Evolutionary conservation across 2,329 filamentous ascomycete species (phyloP).

Genomic region (Cladosporium sp.): DNA sequence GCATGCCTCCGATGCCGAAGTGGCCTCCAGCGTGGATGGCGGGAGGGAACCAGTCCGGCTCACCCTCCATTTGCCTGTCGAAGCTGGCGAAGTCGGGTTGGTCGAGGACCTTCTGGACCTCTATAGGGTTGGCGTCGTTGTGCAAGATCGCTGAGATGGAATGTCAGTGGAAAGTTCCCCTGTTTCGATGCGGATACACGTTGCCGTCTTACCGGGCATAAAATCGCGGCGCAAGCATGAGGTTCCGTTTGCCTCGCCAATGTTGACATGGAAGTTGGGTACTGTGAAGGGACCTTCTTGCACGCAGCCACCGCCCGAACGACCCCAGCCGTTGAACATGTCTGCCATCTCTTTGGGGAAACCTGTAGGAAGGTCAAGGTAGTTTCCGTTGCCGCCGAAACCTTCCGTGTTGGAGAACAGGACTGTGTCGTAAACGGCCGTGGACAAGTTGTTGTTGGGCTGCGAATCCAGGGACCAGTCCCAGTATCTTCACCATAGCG

Average conservation of each 20-base stretch:
- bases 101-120: conserved; percentile 24
- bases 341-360: conserved; percentile 6
- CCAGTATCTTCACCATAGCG: conserved; percentile 25
- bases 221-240: conserved; percentile 12
- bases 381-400: conserved; percentile 26
- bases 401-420: conserved; percentile 17
- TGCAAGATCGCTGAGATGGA: neutral
- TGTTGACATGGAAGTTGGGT: conserved; percentile 15
- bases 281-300: conserved; percentile 31
- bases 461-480: conserved; percentile 30
- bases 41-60: neutral
- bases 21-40: conserved; percentile 28
- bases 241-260: conserved; percentile 17
- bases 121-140: neutral
- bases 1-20: conserved; percentile 26
- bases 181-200: neutral
- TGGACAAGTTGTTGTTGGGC: conserved; percentile 19
- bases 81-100: conserved; percentile 24
- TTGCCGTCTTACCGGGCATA: neutral
- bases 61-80: conserved; percentile 24
- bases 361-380: conserved; percentile 1
- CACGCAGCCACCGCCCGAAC: conserved; percentile 25
- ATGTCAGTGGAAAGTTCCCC: neutral
- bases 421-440: conserved; percentile 21
- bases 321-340: conserved; percentile 5